phyloP scores from a whole-genome alignment of 2,329 filamentous ascomycete species.

The Achaetomium macrosporum region DNA sequence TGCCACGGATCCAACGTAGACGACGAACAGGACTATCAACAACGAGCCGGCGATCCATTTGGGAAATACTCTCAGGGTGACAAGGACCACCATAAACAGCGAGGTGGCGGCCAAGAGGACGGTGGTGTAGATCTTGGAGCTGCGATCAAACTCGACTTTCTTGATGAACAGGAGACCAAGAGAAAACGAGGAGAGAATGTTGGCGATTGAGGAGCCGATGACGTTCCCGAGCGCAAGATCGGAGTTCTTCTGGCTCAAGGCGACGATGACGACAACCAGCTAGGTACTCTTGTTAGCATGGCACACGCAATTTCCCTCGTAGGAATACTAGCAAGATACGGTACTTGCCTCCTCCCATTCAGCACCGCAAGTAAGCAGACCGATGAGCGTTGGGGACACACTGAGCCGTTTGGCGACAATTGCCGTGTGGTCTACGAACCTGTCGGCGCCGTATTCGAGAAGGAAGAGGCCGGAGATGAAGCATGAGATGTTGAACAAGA shows the following conservation, averaged over 20 bases:
- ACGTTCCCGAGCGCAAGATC: slow-evolving; percentile 47
- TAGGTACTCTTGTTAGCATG: slow-evolving; percentile 17
- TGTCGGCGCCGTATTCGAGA: slow-evolving; percentile 46
- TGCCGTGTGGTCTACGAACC: slow-evolving; percentile 46
- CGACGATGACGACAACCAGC: slow-evolving; percentile 44
- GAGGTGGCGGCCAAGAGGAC: slow-evolving; percentile 38
- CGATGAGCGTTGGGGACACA: slow-evolving; percentile 43
- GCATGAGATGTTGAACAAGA: slow-evolving; percentile 36
- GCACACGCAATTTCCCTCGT: not conserved
- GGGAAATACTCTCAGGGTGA: slow-evolving; percentile 28
- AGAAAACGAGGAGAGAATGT: slow-evolving; percentile 48
- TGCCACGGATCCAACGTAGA: slow-evolving; percentile 40
- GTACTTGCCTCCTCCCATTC: slow-evolving; percentile 47
- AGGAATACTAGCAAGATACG: not conserved
- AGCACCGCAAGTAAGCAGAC: slow-evolving; percentile 45
- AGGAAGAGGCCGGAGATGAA: slow-evolving; percentile 42
- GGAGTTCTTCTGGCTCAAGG: slow-evolving; percentile 38
- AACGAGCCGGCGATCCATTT: slow-evolving; percentile 33
- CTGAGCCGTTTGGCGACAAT: slow-evolving; percentile 38
- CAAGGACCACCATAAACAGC: slow-evolving; percentile 31
- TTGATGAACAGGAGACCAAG: slow-evolving; percentile 41
- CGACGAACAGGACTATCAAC: slow-evolving; percentile 37
- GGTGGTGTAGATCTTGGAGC: slow-evolving; percentile 41
- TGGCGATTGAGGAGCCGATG: slow-evolving; percentile 46
- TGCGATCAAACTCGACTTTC: slow-evolving; percentile 36